phyloP scores from a whole-genome alignment of 2,329 filamentous ascomycete genomes.

The Cryphonectria naterciae region DNA sequence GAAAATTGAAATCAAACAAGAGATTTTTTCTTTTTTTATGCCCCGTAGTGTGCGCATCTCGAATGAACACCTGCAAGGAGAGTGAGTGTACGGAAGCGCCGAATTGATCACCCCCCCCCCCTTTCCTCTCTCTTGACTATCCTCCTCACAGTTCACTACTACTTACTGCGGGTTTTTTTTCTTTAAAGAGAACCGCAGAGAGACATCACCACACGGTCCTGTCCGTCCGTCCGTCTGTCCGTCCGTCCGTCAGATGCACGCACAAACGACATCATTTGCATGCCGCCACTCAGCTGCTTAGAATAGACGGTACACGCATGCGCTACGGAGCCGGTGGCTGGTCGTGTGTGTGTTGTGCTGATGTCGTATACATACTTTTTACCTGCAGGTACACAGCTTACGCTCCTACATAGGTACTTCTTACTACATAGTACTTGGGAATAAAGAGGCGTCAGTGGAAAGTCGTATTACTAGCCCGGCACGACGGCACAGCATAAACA shows the following conservation, averaged over 20 bases:
- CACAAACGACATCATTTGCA: not conserved
- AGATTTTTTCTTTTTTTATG: not conserved
- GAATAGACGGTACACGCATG: not conserved
- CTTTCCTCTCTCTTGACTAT: not conserved
- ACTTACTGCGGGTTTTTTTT: not conserved
- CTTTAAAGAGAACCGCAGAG: not conserved
- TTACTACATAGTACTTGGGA: too few relatives aligned
- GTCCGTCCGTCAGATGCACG: not conserved
- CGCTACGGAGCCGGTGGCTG: not conserved
- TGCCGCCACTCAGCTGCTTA: not conserved
- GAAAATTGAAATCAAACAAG: not conserved
- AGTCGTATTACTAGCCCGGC: not conserved
- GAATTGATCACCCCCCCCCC: not conserved
- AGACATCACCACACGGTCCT: not conserved
- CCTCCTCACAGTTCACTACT: not conserved
- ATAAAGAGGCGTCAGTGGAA: too few relatives aligned
- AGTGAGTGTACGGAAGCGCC: not conserved
- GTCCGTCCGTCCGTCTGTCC: not conserved
- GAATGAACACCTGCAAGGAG: not conserved
- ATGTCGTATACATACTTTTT: not conserved
- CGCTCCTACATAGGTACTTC: not conserved
- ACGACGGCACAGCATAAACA: not conserved
- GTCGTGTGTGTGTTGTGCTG: not conserved
- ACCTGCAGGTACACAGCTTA: constrained; percentile 16
- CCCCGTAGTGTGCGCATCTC: not conserved